Conservation (phyloP, 805 yeast species). For the Candida corydali region DNA sequence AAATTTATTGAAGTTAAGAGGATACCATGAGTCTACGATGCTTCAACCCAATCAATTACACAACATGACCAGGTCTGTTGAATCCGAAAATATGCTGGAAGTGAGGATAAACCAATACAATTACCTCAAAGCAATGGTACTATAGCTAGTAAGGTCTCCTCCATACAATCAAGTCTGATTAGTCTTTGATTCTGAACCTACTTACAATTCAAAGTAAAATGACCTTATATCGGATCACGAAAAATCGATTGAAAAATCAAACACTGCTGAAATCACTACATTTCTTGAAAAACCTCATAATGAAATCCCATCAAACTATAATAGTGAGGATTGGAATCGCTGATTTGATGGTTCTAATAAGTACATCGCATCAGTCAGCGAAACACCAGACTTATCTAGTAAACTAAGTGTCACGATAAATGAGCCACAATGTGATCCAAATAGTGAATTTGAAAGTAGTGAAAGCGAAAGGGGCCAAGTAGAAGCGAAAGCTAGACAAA, state of each 20-base stretch:
- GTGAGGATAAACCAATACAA: constrained; percentile 1
- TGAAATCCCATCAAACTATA: neutral
- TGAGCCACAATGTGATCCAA: constrained; percentile 2
- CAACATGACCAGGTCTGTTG: no score
- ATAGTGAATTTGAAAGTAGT: constrained; percentile 3
- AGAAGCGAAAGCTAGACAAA: constrained; percentile 34
- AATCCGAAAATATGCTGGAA: no score
- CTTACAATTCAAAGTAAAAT: constrained; percentile 2
- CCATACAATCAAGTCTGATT: constrained; percentile 31
- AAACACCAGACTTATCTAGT: neutral
- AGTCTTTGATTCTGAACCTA: constrained; percentile 8
- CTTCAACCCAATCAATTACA: no score
- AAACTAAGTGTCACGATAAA: constrained; percentile 4
- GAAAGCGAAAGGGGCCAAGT: constrained; percentile 20
- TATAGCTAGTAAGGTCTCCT: constrained; percentile 22
- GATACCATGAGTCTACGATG: constrained; percentile 60
- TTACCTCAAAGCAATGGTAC: constrained; percentile 9
- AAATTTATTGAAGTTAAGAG: constrained; percentile 56
- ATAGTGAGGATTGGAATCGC: neutral
- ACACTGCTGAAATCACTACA: constrained; percentile 31
- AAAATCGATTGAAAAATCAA: constrained; percentile 13
- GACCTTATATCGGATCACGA: constrained; percentile 9
- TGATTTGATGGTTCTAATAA: neutral
- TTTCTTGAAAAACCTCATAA: constrained; percentile 11
- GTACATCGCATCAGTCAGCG: neutral